A percentile compares a stretch with the other conserved stretches of the same genome.
phyloP scores from a whole-genome alignment of 768 basidiomycete genomes.

The Leccinum broughii region DNA sequence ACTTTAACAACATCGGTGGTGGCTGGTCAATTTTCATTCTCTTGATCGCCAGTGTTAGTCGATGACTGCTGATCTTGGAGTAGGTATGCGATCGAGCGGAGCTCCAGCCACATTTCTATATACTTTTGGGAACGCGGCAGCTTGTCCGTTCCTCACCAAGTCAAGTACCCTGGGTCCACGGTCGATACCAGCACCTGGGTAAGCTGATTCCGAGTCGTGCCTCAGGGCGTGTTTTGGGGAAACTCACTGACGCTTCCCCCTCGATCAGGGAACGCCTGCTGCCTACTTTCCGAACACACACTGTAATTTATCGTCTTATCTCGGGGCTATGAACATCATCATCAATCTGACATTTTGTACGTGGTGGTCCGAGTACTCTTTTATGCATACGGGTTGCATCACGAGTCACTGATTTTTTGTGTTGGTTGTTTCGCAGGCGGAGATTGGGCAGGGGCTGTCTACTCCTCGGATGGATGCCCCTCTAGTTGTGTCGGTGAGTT shows the following conservation, averaged over 20 bases:
- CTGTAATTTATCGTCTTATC: constrained; percentile 18
- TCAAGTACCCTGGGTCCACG: constrained; percentile 23
- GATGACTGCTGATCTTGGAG: not conserved
- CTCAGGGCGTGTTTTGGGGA: no score
- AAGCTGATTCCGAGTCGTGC: not conserved
- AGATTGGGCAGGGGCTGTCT: constrained; percentile 30
- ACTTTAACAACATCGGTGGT: constrained; percentile 39
- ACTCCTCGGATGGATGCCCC: constrained; percentile 25
- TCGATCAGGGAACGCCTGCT: constrained; percentile 14
- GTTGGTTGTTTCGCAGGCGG: constrained; percentile 21
- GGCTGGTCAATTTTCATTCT: constrained; percentile 30
- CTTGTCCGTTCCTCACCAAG: constrained; percentile 36
- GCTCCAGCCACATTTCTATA: constrained; percentile 32
- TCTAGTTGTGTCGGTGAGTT: constrained; percentile 29
- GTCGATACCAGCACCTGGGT: constrained; percentile 31
- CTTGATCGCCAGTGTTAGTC: not conserved
- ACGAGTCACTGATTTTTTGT: not conserved
- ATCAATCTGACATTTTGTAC: constrained; percentile 24
- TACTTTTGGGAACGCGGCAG: constrained; percentile 45
- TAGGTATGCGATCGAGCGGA: constrained; percentile 39
- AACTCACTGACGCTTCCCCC: not conserved
- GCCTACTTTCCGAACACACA: constrained; percentile 17
- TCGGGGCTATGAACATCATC: constrained; percentile 22
- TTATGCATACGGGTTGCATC: not conserved
- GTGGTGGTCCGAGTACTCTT: not conserved